Conservation (phyloP, 1,284 basidiomycete genomes). For the Irpex sp. region DNA sequence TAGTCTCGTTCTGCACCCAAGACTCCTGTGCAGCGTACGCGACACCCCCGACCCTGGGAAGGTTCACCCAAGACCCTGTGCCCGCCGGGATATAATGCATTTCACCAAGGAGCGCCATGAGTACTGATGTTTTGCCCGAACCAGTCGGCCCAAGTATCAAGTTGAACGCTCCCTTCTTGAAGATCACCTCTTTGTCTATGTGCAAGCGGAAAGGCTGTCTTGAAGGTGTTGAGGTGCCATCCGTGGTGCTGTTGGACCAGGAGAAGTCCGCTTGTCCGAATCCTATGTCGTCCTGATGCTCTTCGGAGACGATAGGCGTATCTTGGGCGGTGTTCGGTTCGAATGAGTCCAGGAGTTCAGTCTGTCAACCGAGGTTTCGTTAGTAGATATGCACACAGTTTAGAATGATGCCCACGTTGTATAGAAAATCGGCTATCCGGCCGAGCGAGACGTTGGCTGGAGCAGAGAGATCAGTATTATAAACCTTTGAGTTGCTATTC, state of each 20-base stretch:
- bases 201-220: constrained; percentile 40
- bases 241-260: constrained; percentile 28
- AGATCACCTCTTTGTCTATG: constrained; percentile 48
- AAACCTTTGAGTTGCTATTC: constrained; percentile 24
- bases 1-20: constrained; percentile 58
- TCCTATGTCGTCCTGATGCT: constrained; percentile 30
- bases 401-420: constrained; percentile 28
- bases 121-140: constrained; percentile 44
- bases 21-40: constrained; percentile 73
- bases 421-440: constrained; percentile 43
- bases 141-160: constrained; percentile 60
- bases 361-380: constrained; percentile 22
- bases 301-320: constrained; percentile 1
- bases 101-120: constrained; percentile 54
- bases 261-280: constrained; percentile 36
- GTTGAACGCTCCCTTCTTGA: constrained; percentile 53
- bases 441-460: constrained; percentile 44
- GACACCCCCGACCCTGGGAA: constrained; percentile 60
- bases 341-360: constrained; percentile 46
- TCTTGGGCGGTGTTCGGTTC: constrained; percentile 16
- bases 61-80: constrained; percentile 55
- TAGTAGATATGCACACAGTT: constrained; percentile 4
- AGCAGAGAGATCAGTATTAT: background rate
- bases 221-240: constrained; percentile 28
- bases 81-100: constrained; percentile 54